phyloP scores from a whole-genome alignment of 768 basidiomycete genomes.

The Cystofilobasidium capitatum region DNA sequence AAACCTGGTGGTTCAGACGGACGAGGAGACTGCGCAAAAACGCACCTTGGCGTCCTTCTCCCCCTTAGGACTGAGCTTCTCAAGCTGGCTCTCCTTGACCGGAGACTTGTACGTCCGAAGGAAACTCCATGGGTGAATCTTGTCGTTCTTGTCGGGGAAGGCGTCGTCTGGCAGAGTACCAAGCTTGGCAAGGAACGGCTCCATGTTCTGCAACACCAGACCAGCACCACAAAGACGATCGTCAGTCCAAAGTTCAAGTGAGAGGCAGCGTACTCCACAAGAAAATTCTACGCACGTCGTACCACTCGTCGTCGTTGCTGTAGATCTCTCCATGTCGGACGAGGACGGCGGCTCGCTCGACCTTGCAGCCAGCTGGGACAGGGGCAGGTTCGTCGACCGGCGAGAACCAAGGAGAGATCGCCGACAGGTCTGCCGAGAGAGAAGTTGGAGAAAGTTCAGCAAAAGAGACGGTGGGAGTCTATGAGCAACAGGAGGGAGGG shows the following conservation, averaged over 20 bases:
- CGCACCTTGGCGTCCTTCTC: constrained; percentile 38
- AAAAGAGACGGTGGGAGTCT: neutral
- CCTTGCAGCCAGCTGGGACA: constrained; percentile 35
- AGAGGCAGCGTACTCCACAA: neutral
- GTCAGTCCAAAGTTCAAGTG: neutral
- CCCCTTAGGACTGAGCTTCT: constrained; percentile 37
- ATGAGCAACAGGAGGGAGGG: neutral
- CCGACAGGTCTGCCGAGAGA: constrained; percentile 35
- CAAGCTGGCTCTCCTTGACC: constrained; percentile 39
- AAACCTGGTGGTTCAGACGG: constrained; percentile 8
- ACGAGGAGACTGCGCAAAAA: neutral
- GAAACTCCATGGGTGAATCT: constrained; percentile 34
- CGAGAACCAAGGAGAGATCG: constrained; percentile 39
- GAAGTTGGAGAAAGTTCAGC: neutral
- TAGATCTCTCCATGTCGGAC: constrained; percentile 40
- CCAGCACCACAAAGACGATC: neutral
- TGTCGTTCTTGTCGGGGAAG: constrained; percentile 18
- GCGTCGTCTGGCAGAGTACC: constrained; percentile 23
- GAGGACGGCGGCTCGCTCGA: constrained; percentile 38
- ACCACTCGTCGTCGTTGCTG: constrained; percentile 33
- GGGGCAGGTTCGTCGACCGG: constrained; percentile 34
- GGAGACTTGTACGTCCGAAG: constrained; percentile 37
- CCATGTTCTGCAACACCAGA: constrained; percentile 37
- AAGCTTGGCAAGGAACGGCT: constrained; percentile 40
- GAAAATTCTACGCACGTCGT: neutral